Percentiles rank a stretch among this genome's conserved stretches.
phyloP scores from a whole-genome alignment of 1,139 yeast genomes.

The Lodderomyces oxycetoniae region DNA sequence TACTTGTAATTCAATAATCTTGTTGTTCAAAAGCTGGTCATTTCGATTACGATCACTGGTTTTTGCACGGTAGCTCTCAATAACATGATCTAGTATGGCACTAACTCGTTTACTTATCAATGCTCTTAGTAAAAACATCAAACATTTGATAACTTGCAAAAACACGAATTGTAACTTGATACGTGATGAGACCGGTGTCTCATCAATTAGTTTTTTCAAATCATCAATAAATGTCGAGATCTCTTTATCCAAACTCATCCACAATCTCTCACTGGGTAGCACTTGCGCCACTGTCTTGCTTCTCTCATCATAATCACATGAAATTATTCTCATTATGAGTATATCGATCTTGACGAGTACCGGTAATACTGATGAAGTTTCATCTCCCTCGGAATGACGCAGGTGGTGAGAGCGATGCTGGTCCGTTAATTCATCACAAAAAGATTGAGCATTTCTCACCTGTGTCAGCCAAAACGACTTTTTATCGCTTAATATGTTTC shows the following conservation, averaged over 20 bases:
- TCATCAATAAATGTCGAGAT: conserved; percentile 21
- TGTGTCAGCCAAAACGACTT: conserved; percentile 24
- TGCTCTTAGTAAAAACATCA: conserved; percentile 28
- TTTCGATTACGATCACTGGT: conserved; percentile 1
- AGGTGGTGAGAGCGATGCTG: no score
- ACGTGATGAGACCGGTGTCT: conserved; percentile 12
- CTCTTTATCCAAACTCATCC: conserved; percentile 31
- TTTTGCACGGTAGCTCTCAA: conserved; percentile 22
- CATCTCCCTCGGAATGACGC: not conserved
- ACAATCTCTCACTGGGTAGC: conserved; percentile 32
- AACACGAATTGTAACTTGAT: conserved; percentile 19
- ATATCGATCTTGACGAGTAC: conserved; percentile 31
- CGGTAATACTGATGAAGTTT: not conserved
- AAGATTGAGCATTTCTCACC: not conserved
- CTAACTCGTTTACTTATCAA: conserved; percentile 29
- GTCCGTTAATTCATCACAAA: not conserved
- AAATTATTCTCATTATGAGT: conserved; percentile 26
- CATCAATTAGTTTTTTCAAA: conserved; percentile 11
- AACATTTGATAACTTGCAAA: conserved; percentile 27
- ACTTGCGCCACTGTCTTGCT: conserved; percentile 23
- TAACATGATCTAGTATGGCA: conserved; percentile 22
- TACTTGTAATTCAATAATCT: conserved; percentile 27
- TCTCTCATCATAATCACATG: conserved; percentile 34
- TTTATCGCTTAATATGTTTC: conserved; percentile 16
- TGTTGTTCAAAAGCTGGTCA: conserved; percentile 17